phyloP scores from a whole-genome alignment of 2,329 filamentous ascomycete species.

The Tolypocladium capitatum region DNA sequence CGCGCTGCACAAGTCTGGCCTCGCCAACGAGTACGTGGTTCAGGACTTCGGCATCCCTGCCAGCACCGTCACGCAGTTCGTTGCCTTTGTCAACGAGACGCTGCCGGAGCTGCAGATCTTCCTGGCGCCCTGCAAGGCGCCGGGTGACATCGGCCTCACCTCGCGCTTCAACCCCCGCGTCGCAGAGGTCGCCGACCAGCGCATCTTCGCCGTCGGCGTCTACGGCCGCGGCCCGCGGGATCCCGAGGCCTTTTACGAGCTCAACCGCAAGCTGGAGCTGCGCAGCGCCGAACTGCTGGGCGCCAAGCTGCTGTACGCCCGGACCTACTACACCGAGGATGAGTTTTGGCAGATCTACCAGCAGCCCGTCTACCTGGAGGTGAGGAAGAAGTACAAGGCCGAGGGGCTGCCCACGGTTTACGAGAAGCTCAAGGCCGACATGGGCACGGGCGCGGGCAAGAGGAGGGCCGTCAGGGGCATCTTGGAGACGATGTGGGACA shows the following conservation, averaged over 20 bases:
- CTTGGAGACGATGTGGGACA: conserved; percentile 16
- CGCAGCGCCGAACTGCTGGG: conserved; percentile 34
- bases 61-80: conserved; percentile 13
- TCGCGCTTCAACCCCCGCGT: conserved; percentile 20
- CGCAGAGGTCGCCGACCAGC: conserved; percentile 14
- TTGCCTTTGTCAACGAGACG: conserved; percentile 16
- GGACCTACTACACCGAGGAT: conserved; percentile 37
- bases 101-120: conserved; percentile 17
- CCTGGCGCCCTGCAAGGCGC: conserved; percentile 14
- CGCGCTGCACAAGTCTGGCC: conserved; percentile 34
- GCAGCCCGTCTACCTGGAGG: conserved; percentile 29
- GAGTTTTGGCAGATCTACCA: conserved; percentile 43
- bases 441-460: conserved; percentile 12
- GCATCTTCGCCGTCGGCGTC: conserved; percentile 31
- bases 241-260: conserved; percentile 25
- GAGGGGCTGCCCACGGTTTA: conserved; percentile 33
- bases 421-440: conserved; percentile 35
- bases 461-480: conserved; percentile 13
- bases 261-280: conserved; percentile 35
- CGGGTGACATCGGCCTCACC: conserved; percentile 15
- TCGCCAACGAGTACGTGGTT: conserved; percentile 32
- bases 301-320: conserved; percentile 43
- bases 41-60: conserved; percentile 29
- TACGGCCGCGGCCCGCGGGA: conserved; percentile 26
- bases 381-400: conserved; percentile 36